Conservation (phyloP, 106 monocot genomes). For the Apostasia ramifera region DNA sequence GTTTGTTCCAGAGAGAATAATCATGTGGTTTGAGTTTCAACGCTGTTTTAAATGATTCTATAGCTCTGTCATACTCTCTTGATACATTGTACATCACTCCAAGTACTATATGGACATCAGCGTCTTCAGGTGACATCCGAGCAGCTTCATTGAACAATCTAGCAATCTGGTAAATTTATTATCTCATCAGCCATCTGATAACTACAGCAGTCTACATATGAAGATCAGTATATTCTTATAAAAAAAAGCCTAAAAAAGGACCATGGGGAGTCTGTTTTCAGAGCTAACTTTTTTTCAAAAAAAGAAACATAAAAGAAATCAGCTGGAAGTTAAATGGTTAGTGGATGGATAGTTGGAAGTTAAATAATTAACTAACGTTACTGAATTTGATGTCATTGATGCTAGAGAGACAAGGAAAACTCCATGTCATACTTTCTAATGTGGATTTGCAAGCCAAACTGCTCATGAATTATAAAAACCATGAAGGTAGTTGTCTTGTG, state of each 20-base stretch:
- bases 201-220: background rate
- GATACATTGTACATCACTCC: constrained; percentile 93
- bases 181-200: background rate
- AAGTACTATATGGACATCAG: constrained; percentile 93
- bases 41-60: constrained; percentile 65
- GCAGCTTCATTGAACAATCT: constrained; percentile 90
- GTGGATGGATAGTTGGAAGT: too few species aligned
- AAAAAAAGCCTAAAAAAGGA: too few species aligned
- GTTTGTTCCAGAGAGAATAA: constrained; percentile 99
- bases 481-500: background rate
- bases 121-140: constrained; percentile 92
- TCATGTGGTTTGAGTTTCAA: constrained; percentile 87
- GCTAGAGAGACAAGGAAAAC: too few species aligned
- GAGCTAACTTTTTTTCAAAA: too few species aligned
- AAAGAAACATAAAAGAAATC: too few species aligned
- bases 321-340: too few species aligned
- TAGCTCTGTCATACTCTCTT: constrained; percentile 95
- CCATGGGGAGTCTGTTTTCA: too few species aligned
- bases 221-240: too few species aligned
- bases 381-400: too few species aligned
- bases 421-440: background rate
- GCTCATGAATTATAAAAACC: background rate
- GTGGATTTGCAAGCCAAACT: background rate
- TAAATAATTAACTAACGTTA: too few species aligned
- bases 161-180: constrained; percentile 50